Base-by-base conservation (phyloP, 495 filamentous ascomycete genomes). In the Astrocystis sublimbata region DNA sequence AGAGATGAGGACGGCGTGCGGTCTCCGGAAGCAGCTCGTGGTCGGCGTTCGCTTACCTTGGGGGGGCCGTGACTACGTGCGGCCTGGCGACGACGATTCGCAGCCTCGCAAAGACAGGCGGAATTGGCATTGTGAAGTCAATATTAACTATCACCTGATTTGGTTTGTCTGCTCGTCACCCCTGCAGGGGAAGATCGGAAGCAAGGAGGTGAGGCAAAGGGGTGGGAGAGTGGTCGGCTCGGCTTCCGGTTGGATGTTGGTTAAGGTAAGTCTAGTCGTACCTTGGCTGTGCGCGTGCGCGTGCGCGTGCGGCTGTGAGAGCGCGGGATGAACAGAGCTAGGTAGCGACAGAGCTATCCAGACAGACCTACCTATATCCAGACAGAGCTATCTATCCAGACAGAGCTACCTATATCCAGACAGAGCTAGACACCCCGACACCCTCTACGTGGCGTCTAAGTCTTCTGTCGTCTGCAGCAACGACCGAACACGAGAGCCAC, bases 201-300 rank as follows among this genome's bases (percentile, higher is more conserved):
- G 57, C 54, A 57, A 57, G 54, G 54, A 43, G 54, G 54, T 35
- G 10, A 57, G 54, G 45, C 45, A 38, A 57, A 23, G 54, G 49
- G 54, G 38, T 57, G 54, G 54, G 28, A 57, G 54, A 45, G n/a
- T 12, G 54, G 54, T 57, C 54, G 54, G 54, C 45, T 43, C 28
- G 4, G 43, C 31, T 60, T 60, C 57, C 57, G 57, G 46, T 51
- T 60, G 57, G 57, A 3, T 60, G 10, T 12, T 10, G 10, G 30
- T 12, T 9, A 59, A n/a, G n/a, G n/a, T n/a, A n/a, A n/a, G n/a
- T n/a, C n/a, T n/a, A n/a, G n/a, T n/a, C n/a, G 42, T 28, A 59
- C 56, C 56, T 57, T 45, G 46, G 57, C 46, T 60, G 57, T 35
- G 43, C n/a, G n/a, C n/a, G n/a, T n/a, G n/a, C n/a, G n/a, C n/a